Evolutionary conservation across 2,329 filamentous ascomycete species (phyloP).

Genomic region (Ophiocordyceps sinensis): DNA sequence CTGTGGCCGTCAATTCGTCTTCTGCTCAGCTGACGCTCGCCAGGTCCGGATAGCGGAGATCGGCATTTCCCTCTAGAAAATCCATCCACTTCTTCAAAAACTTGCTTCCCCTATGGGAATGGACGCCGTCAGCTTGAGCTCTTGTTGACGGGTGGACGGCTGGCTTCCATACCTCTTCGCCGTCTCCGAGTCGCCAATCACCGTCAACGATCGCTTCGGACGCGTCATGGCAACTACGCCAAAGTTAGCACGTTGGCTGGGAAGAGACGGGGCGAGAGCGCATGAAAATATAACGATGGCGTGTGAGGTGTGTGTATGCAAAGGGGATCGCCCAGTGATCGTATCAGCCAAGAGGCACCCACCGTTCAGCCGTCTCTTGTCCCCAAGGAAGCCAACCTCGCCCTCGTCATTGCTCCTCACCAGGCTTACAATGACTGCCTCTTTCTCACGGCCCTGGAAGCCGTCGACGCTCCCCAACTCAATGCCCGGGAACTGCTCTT

Average conservation of each 20-base stretch:
- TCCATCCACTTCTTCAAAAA: conserved; percentile 89
- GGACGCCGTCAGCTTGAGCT: conserved; percentile 9
- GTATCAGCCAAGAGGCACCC: conserved; percentile 15
- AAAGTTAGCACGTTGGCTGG: neutral
- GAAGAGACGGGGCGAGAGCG: neutral
- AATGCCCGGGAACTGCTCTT: conserved; percentile 67
- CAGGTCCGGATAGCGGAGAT: conserved; percentile 74
- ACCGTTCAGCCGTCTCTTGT: conserved; percentile 89
- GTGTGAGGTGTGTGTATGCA: neutral
- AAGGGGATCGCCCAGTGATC: neutral
- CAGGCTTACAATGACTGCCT: conserved; percentile 85
- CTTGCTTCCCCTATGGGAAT: conserved; percentile 52
- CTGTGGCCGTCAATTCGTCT: conserved; percentile 1
- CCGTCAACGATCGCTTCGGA: conserved; percentile 74
- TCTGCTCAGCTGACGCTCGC: conserved; percentile 17
- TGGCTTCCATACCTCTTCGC: conserved; percentile 53
- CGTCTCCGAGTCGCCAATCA: conserved; percentile 91
- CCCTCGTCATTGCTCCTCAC: conserved; percentile 78
- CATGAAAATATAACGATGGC: neutral
- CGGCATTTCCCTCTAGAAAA: conserved; percentile 77
- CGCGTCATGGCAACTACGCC: conserved; percentile 94
- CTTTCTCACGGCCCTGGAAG: conserved; percentile 94
- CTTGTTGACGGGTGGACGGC: neutral
- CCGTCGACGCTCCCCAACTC: conserved; percentile 96
- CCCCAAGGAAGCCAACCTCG: conserved; percentile 85